Evolutionary conservation across 106 monocot genomes (phyloP).

Genomic region (Xerophyta viscosa): DNA sequence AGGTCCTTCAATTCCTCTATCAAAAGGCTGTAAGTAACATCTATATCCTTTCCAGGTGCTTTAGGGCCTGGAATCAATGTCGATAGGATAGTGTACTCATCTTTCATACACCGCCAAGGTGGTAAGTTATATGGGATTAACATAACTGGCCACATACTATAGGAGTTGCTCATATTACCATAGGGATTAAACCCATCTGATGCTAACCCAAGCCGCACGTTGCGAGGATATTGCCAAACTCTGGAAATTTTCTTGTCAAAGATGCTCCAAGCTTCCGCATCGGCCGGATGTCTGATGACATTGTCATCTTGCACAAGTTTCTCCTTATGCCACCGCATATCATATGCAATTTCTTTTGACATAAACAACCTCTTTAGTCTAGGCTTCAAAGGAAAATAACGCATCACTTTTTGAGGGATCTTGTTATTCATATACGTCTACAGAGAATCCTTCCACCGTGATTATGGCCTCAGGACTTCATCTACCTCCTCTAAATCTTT

Average conservation of each 20-base stretch:
- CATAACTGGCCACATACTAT: slow-evolving; percentile 4
- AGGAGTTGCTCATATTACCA: not conserved
- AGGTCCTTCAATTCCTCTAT: slow-evolving; percentile 1
- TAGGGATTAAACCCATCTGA: slow-evolving; percentile 9
- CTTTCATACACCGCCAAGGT: slow-evolving; percentile 8
- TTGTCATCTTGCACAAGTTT: not conserved
- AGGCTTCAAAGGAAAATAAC: slow-evolving; percentile 1
- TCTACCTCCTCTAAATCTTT: too few relatives aligned
- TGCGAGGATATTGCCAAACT: not conserved
- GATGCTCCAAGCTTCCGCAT: not conserved
- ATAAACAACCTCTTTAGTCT: slow-evolving; percentile 6
- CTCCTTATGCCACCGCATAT: slow-evolving; percentile 1
- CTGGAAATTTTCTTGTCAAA: not conserved
- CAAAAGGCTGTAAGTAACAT: slow-evolving; percentile 11
- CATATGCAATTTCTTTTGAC: slow-evolving; percentile 2
- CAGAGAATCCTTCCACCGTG: not conserved
- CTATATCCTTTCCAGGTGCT: not conserved
- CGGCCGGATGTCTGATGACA: not conserved
- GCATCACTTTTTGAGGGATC: not conserved
- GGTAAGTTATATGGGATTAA: slow-evolving; percentile 6
- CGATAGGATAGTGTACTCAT: not conserved
- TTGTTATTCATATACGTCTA: not conserved
- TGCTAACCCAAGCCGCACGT: slow-evolving; percentile 9
- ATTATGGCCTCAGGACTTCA: not conserved
- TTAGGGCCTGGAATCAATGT: not conserved